Base-by-base conservation (phyloP, 345 rosid genomes). In the Rubroshorea leprosula region DNA sequence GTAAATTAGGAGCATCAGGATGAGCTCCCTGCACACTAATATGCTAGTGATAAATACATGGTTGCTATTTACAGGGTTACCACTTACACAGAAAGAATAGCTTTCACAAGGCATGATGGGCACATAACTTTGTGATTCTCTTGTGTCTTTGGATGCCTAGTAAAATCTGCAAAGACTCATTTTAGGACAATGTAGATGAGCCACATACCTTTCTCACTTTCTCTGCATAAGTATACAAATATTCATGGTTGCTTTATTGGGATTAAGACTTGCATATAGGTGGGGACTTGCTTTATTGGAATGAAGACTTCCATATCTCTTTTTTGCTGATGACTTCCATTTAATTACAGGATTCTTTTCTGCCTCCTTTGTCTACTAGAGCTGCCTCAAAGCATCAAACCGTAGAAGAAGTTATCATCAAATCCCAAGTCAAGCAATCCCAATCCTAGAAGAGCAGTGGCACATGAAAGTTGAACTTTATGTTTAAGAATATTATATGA, bases 361-460 rank as follows among this genome's bases (percentile, higher is more conserved):
- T 53, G 60, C 35, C 12, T 23, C 52, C 43, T 62, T 49, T 39
- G 19, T 52, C 41, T 49, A 21, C 16, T 43, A 26, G 7, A 31
- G 62, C 9, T 35, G 6, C 41, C 1, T 35, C 5, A 35, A 13
- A 35, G 9, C 41, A 35, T 35, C 41, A 2, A 35, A 35, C 41
- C 41, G 9, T 4, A 2, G 9, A 35, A 35, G 41, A 88, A 88
- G 59, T 35, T 3, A 35, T 35, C 5, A 35, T 35, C 41, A 35
- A 2, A 35, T 35, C 41, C 41, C 12, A 35, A 35, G 41, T 35
- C 41, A 35, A 2, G 41, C 41, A 8, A 35, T 35, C 11, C 41
- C 9, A 35, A 35, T 35, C 83, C 92, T 58, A 83, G 54, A 63
- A 85, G 79, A 51, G 78, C 66, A 53, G 71, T 67, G 51, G 71